Evolutionary conservation across 2,329 filamentous ascomycete genomes (phyloP), one percentile per base, ranked within the genome.

Genomic region (Leptographium wingfieldii): DNA sequence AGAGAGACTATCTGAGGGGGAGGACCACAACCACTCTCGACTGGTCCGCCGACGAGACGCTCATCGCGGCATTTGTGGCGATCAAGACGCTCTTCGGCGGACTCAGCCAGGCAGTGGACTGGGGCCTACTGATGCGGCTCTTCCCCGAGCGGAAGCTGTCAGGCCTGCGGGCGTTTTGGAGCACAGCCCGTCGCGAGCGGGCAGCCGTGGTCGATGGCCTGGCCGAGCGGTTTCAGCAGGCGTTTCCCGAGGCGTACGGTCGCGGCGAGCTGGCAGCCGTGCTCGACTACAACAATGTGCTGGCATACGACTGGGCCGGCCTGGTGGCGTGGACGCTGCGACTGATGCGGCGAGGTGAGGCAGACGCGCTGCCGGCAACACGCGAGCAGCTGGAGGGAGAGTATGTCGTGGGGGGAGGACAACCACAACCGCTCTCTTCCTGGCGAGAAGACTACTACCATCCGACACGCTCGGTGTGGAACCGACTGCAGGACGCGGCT

Each of bases 281-380:
- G 2, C 75, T 92, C 25, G 75, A 90, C 68, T 88, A 81, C 64
- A 77, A 87, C 57, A 73, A 86, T 54, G 76, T 84, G 0, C 69
- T 79, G 48, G 77, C 78, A 1, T 90, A 89, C 61, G 85, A 92
- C 67, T 91, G 88, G 87, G 72, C 75, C 11, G 71, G 69, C 5
- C 70, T 92, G 6, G 79, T 91, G 55, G 75, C 79, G 43, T 92
- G 88, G 88, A 79, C 84, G 1, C 73, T 82, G 63, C 74, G 77
- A 27, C 79, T 81, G 4, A 71, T 76, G 29, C 72, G 72, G 0
- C 71, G 75, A 35, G 73, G 77, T 59, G 66, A 78, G 40, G 29
- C 29, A 10, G 52, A n/a, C 29, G 46, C 31, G 27, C 74, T 86
- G 2, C 83, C 82, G 1, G 67, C 68, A 3, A 75, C 75, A 1